Percentiles rank a stretch among this genome's conserved stretches.
Evolutionary conservation across 768 basidiomycete species (phyloP).

Genomic region (Calocybe indica): DNA sequence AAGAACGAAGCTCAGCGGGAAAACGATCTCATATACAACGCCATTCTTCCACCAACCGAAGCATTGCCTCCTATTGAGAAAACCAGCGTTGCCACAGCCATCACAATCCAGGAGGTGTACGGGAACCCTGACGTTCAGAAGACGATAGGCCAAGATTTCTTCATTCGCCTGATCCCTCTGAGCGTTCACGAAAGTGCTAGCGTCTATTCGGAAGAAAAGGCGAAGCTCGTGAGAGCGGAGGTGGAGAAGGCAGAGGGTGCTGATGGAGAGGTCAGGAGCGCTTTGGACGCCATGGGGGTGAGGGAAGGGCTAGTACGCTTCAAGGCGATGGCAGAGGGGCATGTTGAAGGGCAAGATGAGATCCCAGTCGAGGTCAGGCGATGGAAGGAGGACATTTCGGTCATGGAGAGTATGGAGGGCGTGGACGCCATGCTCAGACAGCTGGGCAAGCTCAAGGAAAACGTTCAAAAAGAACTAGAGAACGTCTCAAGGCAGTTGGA

Average conservation of each 20-base stretch:
- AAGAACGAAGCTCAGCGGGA: conserved; percentile 75
- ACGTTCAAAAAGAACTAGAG: conserved; percentile 58
- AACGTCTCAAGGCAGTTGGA: conserved; percentile 64
- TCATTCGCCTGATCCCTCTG: conserved; percentile 80
- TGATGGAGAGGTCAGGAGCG: conserved; percentile 74
- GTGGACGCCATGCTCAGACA: conserved; percentile 60
- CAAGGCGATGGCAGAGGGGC: conserved; percentile 65
- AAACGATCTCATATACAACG: conserved; percentile 98
- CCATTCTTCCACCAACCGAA: conserved; percentile 74
- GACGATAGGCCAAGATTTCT: conserved; percentile 90
- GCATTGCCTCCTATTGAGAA: conserved; percentile 81
- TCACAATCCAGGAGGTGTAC: conserved; percentile 94
- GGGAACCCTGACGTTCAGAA: conserved; percentile 87
- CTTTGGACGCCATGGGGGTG: conserved; percentile 77
- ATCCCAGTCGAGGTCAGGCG: conserved; percentile 65
- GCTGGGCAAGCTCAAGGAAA: conserved; percentile 52
- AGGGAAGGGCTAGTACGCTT: conserved; percentile 65
- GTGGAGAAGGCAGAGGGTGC: conserved; percentile 82
- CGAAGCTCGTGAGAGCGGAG: conserved; percentile 83
- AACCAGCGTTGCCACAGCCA: conserved; percentile 70
- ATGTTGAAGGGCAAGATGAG: conserved; percentile 55
- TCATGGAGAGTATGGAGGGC: conserved; percentile 62
- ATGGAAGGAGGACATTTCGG: conserved; percentile 68
- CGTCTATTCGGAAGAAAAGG: conserved; percentile 98
- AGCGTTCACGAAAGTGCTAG: conserved; percentile 95